Percentiles rank a stretch among this genome's conserved stretches.
Evolutionary conservation across 495 filamentous ascomycete species (phyloP).

Genomic region (Penicillium cataractarum): DNA sequence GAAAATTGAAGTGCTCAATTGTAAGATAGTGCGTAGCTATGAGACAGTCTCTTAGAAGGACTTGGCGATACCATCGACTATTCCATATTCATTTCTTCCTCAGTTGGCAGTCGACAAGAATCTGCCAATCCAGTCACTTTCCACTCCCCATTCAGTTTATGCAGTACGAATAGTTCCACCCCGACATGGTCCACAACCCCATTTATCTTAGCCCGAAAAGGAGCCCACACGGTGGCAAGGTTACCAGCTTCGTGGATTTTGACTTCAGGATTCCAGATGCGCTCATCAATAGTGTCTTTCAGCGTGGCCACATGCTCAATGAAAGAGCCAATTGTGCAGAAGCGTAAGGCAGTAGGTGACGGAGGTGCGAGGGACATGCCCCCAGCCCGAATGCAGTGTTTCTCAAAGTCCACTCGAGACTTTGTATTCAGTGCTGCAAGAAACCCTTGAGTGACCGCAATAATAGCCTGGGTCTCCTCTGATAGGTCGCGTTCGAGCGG

Average conservation of each 20-base stretch:
- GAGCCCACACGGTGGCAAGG: slow-evolving; percentile 46
- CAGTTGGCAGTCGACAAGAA: slow-evolving; percentile 42
- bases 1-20: not conserved
- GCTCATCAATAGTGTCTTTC: slow-evolving; percentile 41
- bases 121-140: slow-evolving; percentile 47
- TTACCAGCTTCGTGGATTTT: slow-evolving; percentile 38
- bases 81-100: slow-evolving; percentile 37
- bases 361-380: slow-evolving; percentile 46
- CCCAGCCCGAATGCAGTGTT: slow-evolving; percentile 42
- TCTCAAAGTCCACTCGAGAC: slow-evolving; percentile 40
- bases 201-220: slow-evolving; percentile 44
- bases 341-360: slow-evolving; percentile 35
- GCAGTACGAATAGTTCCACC: slow-evolving; percentile 44
- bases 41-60: too few species aligned
- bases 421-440: slow-evolving; percentile 38
- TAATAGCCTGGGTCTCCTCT: slow-evolving; percentile 37
- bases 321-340: slow-evolving; percentile 45
- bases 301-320: slow-evolving; percentile 39
- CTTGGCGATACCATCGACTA: slow-evolving; percentile 4
- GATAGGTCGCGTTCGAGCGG: slow-evolving; percentile 8
- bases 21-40: not conserved
- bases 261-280: slow-evolving; percentile 44
- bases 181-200: slow-evolving; percentile 45
- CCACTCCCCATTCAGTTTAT: slow-evolving; percentile 43
- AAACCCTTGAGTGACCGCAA: slow-evolving; percentile 39